Percentiles rank a stretch among this genome's conserved stretches.
Conservation (phyloP, 352 stramenopile genomes). For the Phytophthora melonis region DNA sequence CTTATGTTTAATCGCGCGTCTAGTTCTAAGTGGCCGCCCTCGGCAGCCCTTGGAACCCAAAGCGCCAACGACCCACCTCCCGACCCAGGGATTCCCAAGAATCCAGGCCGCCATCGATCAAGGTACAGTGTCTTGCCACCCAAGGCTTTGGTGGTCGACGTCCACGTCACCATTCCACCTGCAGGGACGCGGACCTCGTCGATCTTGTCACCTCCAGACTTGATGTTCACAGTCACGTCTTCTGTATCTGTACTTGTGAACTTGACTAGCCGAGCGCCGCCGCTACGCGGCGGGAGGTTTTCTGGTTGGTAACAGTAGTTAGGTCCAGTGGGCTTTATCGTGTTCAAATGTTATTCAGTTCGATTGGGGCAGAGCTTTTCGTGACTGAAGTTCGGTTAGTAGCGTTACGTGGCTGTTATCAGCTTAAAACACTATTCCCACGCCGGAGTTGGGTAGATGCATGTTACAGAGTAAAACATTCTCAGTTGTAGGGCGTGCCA, state of each 20-base stretch:
- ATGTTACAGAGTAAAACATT: too few species aligned
- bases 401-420: too few species aligned
- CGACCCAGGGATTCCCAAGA: slow-evolving; percentile 58
- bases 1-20: slow-evolving; percentile 51
- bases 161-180: slow-evolving; percentile 39
- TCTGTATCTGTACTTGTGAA: slow-evolving; percentile 32
- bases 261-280: too few species aligned
- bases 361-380: too few species aligned
- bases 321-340: too few species aligned
- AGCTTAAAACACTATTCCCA: too few species aligned
- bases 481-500: too few species aligned
- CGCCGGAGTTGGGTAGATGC: too few species aligned
- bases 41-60: slow-evolving; percentile 50
- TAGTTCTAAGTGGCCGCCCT: slow-evolving; percentile 50
- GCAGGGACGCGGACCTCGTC: slow-evolving; percentile 38
- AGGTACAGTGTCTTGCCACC: slow-evolving; percentile 70
- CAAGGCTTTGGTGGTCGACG: slow-evolving; percentile 29
- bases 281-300: too few species aligned
- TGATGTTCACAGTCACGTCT: slow-evolving; percentile 50
- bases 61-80: slow-evolving; percentile 62
- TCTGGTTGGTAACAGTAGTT: too few species aligned
- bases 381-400: too few species aligned
- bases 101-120: slow-evolving; percentile 57
- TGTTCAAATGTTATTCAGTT: too few species aligned
- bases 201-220: slow-evolving; percentile 41